These are phyloP conservation scores for Claviceps pazoutovae DNA, from an alignment of 2,329 filamentous ascomycete genomes.

Conservation along the genomic window DNA sequence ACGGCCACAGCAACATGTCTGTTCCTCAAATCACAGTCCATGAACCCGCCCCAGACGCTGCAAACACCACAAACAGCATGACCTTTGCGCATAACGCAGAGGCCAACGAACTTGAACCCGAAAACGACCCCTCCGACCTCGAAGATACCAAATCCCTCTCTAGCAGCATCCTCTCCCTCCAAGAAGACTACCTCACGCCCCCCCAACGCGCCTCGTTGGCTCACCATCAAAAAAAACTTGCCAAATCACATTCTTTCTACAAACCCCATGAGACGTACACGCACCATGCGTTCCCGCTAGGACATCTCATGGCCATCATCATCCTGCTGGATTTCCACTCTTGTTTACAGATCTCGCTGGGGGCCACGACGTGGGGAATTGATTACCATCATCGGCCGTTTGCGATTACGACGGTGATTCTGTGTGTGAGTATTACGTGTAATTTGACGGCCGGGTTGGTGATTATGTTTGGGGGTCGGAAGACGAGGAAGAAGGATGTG, in stretches of 20 bases:
- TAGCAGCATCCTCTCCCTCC: slow-evolving; percentile 24
- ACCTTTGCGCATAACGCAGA: background rate
- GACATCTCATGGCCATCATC: slow-evolving; percentile 63
- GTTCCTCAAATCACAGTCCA: background rate
- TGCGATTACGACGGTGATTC: slow-evolving; percentile 67
- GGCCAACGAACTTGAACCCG: background rate
- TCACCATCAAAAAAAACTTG: slow-evolving; percentile 68
- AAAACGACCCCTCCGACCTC: background rate
- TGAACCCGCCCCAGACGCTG: background rate
- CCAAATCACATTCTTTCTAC: slow-evolving; percentile 77
- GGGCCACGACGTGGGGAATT: slow-evolving; percentile 67
- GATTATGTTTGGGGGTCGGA: slow-evolving; percentile 62
- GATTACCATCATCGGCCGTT: slow-evolving; percentile 53
- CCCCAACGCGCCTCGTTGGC: slow-evolving; percentile 55
- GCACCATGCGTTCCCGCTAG: slow-evolving; percentile 64
- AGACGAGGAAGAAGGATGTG: slow-evolving; percentile 75
- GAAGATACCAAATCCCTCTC: slow-evolving; percentile 23
- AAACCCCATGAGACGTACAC: slow-evolving; percentile 77
- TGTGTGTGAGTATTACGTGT: slow-evolving; percentile 62
- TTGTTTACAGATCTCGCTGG: slow-evolving; percentile 65
- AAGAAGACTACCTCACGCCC: slow-evolving; percentile 47
- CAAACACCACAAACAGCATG: background rate
- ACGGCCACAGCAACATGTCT: background rate
- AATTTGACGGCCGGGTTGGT: slow-evolving; percentile 66
- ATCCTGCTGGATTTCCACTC: slow-evolving; percentile 68